Conservation (phyloP, 2,329 filamentous ascomycete genomes). For the Fusarium sp. region DNA sequence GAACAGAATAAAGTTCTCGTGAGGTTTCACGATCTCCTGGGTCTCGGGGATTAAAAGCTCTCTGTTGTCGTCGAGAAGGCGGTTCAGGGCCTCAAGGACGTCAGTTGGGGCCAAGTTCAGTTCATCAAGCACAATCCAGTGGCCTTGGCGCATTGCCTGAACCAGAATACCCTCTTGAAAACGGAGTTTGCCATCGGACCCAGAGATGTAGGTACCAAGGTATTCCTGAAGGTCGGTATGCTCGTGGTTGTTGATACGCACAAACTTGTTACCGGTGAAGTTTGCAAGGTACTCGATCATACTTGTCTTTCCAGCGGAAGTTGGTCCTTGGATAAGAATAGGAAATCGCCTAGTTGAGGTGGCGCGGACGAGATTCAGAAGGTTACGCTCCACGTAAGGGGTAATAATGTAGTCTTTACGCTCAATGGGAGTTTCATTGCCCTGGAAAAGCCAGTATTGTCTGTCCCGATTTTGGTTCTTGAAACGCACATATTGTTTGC, state of each 20-base stretch:
- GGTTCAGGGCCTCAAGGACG: constrained; percentile 94
- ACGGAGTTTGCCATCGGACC: constrained; percentile 81
- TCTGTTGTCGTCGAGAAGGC: constrained; percentile 93
- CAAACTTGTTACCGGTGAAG: constrained; percentile 94
- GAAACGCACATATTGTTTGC: constrained; percentile 82
- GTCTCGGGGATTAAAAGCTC: constrained; percentile 97
- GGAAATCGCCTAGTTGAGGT: constrained; percentile 93
- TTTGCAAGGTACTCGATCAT: constrained; percentile 99
- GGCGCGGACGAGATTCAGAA: constrained; percentile 93
- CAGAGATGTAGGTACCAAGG: constrained; percentile 91
- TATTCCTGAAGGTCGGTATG: constrained; percentile 99
- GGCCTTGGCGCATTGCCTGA: constrained; percentile 88
- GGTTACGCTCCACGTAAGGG: constrained; percentile 91
- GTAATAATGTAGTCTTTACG: constrained; percentile 96
- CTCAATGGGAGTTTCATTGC: constrained; percentile 70
- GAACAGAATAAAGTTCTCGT: constrained; percentile 97
- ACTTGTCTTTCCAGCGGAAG: constrained; percentile 96
- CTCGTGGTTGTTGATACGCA: constrained; percentile 99
- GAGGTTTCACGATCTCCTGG: constrained; percentile 90
- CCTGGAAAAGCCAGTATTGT: constrained; percentile 91
- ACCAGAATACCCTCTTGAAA: constrained; percentile 97
- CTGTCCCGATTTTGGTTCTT: constrained; percentile 70
- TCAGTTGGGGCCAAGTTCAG: constrained; percentile 97
- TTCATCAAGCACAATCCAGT: constrained; percentile 99
- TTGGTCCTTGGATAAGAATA: constrained; percentile 94